Base-by-base conservation (phyloP, 2,329 filamentous ascomycete genomes). In the Cercospora sp. region DNA sequence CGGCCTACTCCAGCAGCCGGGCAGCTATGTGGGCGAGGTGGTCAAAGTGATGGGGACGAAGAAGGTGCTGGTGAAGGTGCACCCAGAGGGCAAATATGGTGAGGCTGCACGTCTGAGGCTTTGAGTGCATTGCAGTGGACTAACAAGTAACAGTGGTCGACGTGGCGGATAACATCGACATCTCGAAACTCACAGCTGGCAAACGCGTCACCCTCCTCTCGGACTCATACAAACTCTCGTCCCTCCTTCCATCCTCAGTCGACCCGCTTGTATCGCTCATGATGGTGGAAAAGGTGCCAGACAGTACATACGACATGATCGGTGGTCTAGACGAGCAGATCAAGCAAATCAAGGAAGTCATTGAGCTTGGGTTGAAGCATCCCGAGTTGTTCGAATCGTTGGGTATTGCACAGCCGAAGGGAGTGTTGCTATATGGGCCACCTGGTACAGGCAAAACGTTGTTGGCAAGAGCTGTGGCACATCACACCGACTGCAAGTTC, bases 251-350 rank as follows among this genome's bases (percentile, higher is more conserved):
- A 20, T 98, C 95, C 65, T 99, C 95, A 20, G 95, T 99, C 78
- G 95, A 99, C 79, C 95, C 95, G 42, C 91, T 99, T 67, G 95
- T 99, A 66, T 99, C 95, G 39, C 91, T 99, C 80, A 99, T 99
- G 95, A 99, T 99, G 95, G 95, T 99, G 63, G 95, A 99, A 80
- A 99, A 99, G 86, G 95, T 99, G 16, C 95, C 95, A 16, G 95
- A 99, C 85, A 97, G 93, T 84, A 99, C 95, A 79, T 99, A 99
- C 85, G 95, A 99, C 83, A 99, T 99, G 95, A 99, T 99, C 80
- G 95, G 95, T 83, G 95, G 95, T 74, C 85, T 99, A 70, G 95
- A 99, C 80, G 94, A 99, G 81, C 95, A 99, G 80, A 98, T 99
- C 85, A 98, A 99, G 84, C 95, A 99, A 80, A 99, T 99, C 86